Evolutionary conservation across 1,284 basidiomycete species (phyloP).

Genomic region (Boletus austroedulis): DNA sequence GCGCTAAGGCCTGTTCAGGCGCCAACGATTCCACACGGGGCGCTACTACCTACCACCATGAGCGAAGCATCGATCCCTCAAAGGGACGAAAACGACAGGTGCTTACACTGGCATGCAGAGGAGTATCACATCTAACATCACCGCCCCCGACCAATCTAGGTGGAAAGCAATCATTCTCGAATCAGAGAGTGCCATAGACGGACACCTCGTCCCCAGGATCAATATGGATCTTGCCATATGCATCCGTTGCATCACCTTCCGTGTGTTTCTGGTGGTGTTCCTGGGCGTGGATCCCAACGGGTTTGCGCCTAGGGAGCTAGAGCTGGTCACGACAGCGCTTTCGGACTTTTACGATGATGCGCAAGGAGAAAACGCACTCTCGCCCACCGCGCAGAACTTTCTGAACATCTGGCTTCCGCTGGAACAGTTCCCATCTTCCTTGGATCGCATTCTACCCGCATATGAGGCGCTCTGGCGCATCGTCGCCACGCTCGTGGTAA

Average conservation of each 20-base stretch:
- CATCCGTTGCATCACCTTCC: constrained; percentile 45
- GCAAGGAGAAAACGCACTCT: constrained; percentile 3
- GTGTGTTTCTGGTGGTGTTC: constrained; percentile 42
- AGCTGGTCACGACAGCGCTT: constrained; percentile 39
- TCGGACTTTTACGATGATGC: constrained; percentile 40
- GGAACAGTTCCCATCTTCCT: constrained; percentile 37
- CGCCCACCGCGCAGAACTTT: constrained; percentile 32
- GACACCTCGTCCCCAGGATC: constrained; percentile 10
- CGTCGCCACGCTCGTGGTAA: constrained; percentile 43
- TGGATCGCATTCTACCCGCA: constrained; percentile 53
- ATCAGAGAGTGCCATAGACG: constrained; percentile 30
- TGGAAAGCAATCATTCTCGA: constrained; percentile 29
- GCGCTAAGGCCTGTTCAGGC: constrained; percentile 12
- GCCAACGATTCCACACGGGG: constrained; percentile 2
- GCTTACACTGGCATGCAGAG: background rate
- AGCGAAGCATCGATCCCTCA: constrained; percentile 42
- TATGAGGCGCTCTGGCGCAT: constrained; percentile 64
- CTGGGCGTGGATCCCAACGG: constrained; percentile 37
- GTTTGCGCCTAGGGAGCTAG: constrained; percentile 35
- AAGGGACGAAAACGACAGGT: constrained; percentile 32
- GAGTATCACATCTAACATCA: constrained; percentile 4
- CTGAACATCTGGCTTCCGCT: constrained; percentile 39
- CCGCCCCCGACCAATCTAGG: constrained; percentile 29
- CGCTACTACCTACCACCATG: constrained; percentile 32
- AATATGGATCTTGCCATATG: constrained; percentile 38